Evolutionary conservation across 306 rosid genomes (phyloP), one percentile per base, ranked within the genome.

Genomic region (Trifolium dubium): DNA sequence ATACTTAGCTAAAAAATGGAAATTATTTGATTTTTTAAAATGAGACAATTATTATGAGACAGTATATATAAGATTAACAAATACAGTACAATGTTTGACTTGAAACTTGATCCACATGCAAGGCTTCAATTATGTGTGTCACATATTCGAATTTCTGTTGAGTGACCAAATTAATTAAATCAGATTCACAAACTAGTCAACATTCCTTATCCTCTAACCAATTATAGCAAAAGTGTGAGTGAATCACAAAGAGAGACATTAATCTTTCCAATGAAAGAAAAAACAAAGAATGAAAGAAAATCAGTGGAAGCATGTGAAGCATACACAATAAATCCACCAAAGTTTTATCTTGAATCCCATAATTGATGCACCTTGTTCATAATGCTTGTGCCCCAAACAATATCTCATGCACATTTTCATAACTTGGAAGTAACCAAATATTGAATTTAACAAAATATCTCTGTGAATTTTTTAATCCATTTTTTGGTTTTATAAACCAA

Each of bases 121-220:
- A 67, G 53, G 13, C 29, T 56, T 65, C 39, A 64, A 30, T 55
- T 64, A 23, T 67, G 11, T 61, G 59, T 61, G 2, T 67, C 60
- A 67, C 35, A 17, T 55, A 50, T 43, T 39, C 10, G 11, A 64
- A 12, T 12, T 76, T 56, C 3, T 73, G 34, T 72, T 58, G 32
- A 23, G 72, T 68, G 71, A 79, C 79, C 23, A 28, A 37, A 43
- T 77, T n/a, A n/a, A n/a, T n/a, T n/a, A n/a, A n/a, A n/a, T n/a
- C 79, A 81, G 10, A 15, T 43, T 75, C 32, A 55, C 64, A 56
- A 60, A 30, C 59, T 31, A 31, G 53, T 15, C 60, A 60, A 14
- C 41, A 8, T 63, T 34, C 29, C n/a, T 37, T 60, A 31, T 41
- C 67, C 59, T 47, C 23, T 18, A 6, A 34, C 15, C 60, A 77